Conservation (phyloP, 1,139 yeast species). For the Saccharomyces hybrid region DNA sequence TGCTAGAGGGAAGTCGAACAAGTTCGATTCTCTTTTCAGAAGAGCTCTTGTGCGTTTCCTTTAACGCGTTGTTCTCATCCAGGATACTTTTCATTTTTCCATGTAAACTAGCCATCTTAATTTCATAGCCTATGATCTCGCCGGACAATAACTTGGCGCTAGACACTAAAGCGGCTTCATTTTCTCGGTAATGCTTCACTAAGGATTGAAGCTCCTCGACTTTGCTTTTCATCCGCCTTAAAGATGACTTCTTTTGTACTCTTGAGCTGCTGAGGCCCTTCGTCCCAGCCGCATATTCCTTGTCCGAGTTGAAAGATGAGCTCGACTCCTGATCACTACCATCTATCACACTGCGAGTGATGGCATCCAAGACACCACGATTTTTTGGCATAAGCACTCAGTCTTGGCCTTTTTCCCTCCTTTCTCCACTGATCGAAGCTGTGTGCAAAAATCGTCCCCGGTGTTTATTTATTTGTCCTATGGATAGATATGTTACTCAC, state of each 20-base stretch:
- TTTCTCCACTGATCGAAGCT: background rate
- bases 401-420: background rate
- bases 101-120: background rate
- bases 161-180: background rate
- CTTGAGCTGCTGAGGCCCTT: background rate
- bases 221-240: background rate
- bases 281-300: background rate
- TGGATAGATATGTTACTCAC: background rate
- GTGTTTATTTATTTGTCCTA: background rate
- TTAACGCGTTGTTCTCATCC: background rate
- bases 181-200: background rate
- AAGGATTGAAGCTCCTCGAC: background rate
- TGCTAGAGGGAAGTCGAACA: background rate
- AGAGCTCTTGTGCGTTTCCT: background rate
- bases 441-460: background rate
- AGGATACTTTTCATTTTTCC: background rate
- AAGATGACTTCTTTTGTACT: background rate
- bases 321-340: background rate
- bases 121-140: background rate
- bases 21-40: background rate
- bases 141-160: background rate
- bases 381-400: background rate
- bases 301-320: background rate
- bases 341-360: background rate
- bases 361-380: background rate